phyloP scores from a whole-genome alignment of 345 rosid genomes.

The Euphorbia lathyris region DNA sequence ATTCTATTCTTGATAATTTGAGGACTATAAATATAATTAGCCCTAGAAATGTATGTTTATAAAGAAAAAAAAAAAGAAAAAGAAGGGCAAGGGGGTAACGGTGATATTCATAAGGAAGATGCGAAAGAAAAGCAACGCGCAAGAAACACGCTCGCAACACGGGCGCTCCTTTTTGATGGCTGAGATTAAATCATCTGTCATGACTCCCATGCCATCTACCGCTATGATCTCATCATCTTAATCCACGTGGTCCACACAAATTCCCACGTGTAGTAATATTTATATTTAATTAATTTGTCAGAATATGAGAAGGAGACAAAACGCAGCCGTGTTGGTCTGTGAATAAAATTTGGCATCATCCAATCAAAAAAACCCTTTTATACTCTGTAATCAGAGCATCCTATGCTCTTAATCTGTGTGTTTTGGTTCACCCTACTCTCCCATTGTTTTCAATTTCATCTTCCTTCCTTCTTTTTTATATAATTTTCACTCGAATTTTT shows the following conservation, averaged over 20 bases:
- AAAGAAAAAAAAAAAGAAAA: neutral
- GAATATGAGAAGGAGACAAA: neutral
- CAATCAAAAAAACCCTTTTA: neutral
- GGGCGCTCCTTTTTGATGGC: neutral
- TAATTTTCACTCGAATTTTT: neutral
- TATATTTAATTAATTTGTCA: no score
- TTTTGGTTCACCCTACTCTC: neutral
- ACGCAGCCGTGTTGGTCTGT: conserved; percentile 13
- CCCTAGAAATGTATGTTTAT: no score
- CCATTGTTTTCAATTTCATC: neutral
- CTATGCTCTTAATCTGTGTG: neutral
- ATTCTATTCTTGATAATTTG: no score
- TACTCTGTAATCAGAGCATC: neutral
- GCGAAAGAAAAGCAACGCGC: neutral
- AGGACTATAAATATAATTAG: no score
- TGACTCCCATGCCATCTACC: neutral
- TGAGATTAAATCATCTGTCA: neutral
- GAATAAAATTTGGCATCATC: neutral
- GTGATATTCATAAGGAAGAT: neutral
- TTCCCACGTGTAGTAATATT: neutral
- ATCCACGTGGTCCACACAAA: neutral
- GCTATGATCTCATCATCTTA: neutral
- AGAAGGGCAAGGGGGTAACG: conserved; percentile 1
- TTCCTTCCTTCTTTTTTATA: neutral
- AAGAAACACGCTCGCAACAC: conserved; percentile 6